A percentile compares a stretch with the other conserved stretches of the same genome.
Conservation (phyloP, 129 eudicot species). For the sunflower (Helianthus annuus) region DNA sequence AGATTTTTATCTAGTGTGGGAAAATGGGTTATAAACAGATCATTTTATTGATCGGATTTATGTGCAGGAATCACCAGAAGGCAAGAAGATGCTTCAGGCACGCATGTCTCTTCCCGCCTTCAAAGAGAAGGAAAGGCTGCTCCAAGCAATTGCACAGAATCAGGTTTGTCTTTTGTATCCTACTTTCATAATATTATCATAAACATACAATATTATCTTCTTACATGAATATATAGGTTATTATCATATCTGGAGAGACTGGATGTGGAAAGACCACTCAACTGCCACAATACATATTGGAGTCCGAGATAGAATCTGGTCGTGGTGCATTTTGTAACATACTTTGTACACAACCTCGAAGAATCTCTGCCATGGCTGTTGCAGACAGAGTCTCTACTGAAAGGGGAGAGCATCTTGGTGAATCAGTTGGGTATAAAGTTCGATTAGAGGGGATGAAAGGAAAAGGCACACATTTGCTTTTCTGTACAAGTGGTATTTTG, state of each 20-base stretch:
- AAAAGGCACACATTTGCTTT: conserved; percentile 91
- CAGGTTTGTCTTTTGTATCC: conserved; percentile 56
- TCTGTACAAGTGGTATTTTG: conserved; percentile 98
- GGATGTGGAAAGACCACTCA: conserved; percentile 99
- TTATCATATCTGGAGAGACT: conserved; percentile 96
- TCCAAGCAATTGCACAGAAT: conserved; percentile 94
- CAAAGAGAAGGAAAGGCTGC: conserved; percentile 91
- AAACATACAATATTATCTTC: conserved; percentile 5
- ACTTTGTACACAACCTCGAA: conserved; percentile 97
- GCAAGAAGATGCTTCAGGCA: conserved; percentile 75
- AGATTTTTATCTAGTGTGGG: conserved; percentile 1
- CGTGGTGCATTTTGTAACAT: conserved; percentile 98
- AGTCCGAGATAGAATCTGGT: conserved; percentile 97
- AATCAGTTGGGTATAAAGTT: conserved; percentile 97
- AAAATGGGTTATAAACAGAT: background rate
- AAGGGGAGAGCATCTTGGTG: conserved; percentile 99
- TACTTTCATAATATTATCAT: conserved; percentile 11
- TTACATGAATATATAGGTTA: conserved; percentile 48
- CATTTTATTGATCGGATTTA: conserved; percentile 1
- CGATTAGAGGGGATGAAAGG: conserved; percentile 99
- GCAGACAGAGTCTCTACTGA: conserved; percentile 95
- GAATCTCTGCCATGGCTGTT: conserved; percentile 98
- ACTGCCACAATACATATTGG: conserved; percentile 95
- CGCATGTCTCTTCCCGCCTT: conserved; percentile 95
- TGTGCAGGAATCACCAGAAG: conserved; percentile 95